Conservation (phyloP, 2,329 filamentous ascomycete species). For the Stachybotrys elegans region DNA sequence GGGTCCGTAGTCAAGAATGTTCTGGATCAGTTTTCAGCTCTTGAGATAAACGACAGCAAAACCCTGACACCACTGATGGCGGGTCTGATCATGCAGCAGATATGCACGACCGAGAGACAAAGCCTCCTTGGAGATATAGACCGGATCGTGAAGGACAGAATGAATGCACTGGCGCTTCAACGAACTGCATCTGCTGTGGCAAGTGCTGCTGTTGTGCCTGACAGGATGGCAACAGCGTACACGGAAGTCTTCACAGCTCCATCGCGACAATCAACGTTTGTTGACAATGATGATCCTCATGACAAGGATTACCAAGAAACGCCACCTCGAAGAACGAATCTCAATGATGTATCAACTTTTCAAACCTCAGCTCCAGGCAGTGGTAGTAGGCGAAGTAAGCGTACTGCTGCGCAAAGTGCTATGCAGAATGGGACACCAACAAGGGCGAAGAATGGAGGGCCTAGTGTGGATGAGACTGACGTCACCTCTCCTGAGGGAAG, state of each 20-base stretch:
- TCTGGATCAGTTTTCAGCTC: background rate
- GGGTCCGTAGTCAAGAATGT: conserved; percentile 2
- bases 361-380: background rate
- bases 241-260: background rate
- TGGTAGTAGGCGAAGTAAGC: background rate
- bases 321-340: background rate
- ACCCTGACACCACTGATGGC: conserved; percentile 7
- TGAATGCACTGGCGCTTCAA: background rate
- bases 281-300: conserved; percentile 5
- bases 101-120: conserved; percentile 3
- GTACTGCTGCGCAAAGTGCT: background rate
- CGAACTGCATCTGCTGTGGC: background rate
- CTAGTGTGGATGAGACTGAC: background rate
- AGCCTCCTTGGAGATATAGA: background rate
- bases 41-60: conserved; percentile 5
- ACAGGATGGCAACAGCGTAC: background rate
- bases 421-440: background rate
- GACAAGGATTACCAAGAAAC: conserved; percentile 2
- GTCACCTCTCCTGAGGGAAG: background rate
- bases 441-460: background rate
- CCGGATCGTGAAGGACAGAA: background rate
- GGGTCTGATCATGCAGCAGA: conserved; percentile 7
- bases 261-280: background rate
- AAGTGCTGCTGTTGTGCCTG: background rate
- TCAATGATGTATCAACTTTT: background rate